A percentile compares a stretch with the other conserved stretches of the same genome.
Conservation (phyloP, 1,284 basidiomycete species). For the Cronartium quercuum region DNA sequence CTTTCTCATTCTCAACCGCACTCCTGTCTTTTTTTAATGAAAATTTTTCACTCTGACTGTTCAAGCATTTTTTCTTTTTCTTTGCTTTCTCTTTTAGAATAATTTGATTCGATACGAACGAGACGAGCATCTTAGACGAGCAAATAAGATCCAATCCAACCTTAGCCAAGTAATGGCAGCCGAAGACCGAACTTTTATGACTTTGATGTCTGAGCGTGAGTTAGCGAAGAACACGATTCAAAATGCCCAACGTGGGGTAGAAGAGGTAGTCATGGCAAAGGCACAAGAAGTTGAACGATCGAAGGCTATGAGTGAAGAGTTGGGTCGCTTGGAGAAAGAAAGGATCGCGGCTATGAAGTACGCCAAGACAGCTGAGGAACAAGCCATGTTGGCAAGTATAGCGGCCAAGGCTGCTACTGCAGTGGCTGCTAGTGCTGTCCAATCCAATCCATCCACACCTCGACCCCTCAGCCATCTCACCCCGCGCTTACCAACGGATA, state of each 20-base stretch:
- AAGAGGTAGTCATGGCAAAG: conserved; percentile 25
- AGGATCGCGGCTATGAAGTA: conserved; percentile 23
- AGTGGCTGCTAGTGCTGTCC: conserved; percentile 28
- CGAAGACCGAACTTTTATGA: conserved; percentile 23
- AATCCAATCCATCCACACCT: conserved; percentile 11
- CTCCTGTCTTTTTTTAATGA: neutral
- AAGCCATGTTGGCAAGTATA: conserved; percentile 23
- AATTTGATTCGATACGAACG: conserved; percentile 10
- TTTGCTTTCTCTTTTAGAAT: neutral
- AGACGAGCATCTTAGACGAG: conserved; percentile 20
- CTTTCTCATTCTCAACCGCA: neutral
- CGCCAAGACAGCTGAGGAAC: conserved; percentile 34
- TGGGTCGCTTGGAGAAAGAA: conserved; percentile 33
- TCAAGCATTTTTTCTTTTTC: neutral
- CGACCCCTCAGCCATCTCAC: neutral
- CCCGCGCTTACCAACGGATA: neutral
- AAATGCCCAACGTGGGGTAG: conserved; percentile 16
- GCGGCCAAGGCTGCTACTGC: conserved; percentile 36
- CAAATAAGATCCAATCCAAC: conserved; percentile 2
- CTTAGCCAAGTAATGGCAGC: conserved; percentile 9
- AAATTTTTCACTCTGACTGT: neutral
- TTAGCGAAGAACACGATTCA: conserved; percentile 18
- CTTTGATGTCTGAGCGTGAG: conserved; percentile 23
- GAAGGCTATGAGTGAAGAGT: conserved; percentile 19
- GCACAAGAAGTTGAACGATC: conserved; percentile 22